Percentiles rank a stretch among this genome's conserved stretches.
Evolutionary conservation across 1,284 basidiomycete species (phyloP).

Genomic region (Rhodotorula sp.): DNA sequence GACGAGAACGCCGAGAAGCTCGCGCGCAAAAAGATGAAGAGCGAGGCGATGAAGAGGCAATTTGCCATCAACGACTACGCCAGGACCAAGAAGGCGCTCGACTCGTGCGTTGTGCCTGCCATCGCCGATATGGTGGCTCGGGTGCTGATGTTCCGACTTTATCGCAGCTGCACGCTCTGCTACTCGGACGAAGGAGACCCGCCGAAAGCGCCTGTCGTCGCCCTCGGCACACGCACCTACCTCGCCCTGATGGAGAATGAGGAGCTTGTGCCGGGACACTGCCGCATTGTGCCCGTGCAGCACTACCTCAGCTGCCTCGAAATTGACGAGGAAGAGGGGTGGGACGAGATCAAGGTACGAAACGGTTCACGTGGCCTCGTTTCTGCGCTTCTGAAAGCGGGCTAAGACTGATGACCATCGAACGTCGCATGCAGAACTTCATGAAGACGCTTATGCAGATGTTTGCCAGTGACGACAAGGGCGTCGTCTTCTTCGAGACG

Average conservation of each 20-base stretch:
- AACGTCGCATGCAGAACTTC: constrained; percentile 69
- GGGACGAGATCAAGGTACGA: constrained; percentile 89
- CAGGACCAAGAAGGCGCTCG: constrained; percentile 83
- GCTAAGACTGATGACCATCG: neutral
- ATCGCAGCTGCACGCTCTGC: constrained; percentile 71
- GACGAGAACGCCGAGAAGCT: constrained; percentile 94
- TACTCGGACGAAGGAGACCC: constrained; percentile 78
- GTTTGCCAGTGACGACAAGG: constrained; percentile 78
- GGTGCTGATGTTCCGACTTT: too few relatives aligned
- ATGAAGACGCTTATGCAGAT: constrained; percentile 98
- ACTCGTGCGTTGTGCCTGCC: constrained; percentile 50
- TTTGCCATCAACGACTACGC: constrained; percentile 98
- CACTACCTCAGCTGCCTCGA: constrained; percentile 90
- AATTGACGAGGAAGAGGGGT: constrained; percentile 87
- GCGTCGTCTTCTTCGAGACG: constrained; percentile 92
- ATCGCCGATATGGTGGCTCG: too few relatives aligned
- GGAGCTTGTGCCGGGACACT: constrained; percentile 84
- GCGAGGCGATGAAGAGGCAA: constrained; percentile 91
- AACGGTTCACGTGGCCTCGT: constrained; percentile 25
- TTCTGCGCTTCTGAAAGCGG: neutral
- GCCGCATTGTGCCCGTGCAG: constrained; percentile 91
- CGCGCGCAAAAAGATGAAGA: constrained; percentile 88
- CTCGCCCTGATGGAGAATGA: constrained; percentile 83
- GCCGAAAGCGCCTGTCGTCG: constrained; percentile 74
- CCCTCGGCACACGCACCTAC: constrained; percentile 86